Evolutionary conservation across 139 green algal genomes (phyloP).

Genomic region (Chlorokybus atmophyticus): DNA sequence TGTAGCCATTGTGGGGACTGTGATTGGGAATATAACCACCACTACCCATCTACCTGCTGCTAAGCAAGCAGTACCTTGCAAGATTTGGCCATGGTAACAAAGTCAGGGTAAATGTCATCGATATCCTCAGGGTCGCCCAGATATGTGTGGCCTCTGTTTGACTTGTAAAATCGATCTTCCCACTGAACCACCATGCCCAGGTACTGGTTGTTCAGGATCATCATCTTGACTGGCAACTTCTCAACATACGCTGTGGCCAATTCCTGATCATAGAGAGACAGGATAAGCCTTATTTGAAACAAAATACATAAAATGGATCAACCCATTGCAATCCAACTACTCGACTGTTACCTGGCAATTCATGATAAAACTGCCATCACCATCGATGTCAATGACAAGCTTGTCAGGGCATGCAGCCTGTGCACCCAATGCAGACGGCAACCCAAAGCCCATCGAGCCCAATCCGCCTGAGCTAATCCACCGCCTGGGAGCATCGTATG

Average conservation of each 20-base stretch:
- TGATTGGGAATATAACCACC: too few species aligned
- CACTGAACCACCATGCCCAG: conserved; percentile 99
- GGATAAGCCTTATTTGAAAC: background rate
- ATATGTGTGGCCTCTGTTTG: conserved; percentile 95
- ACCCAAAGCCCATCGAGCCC: conserved; percentile 95
- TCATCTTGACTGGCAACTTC: conserved; percentile 82
- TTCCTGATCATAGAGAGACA: conserved; percentile 51
- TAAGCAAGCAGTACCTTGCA: conserved; percentile 23
- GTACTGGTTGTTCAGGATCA: conserved; percentile 99
- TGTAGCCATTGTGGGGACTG: too few species aligned
- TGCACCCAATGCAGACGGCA: conserved; percentile 84
- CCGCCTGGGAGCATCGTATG: conserved; percentile 38
- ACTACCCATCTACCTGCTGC: background rate
- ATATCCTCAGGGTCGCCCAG: conserved; percentile 69
- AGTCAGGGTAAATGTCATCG: conserved; percentile 95
- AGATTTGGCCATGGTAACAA: conserved; percentile 70
- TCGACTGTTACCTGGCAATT: conserved; percentile 66
- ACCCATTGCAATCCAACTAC: too few species aligned
- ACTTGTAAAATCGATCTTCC: conserved; percentile 99
- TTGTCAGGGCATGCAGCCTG: conserved; percentile 71
- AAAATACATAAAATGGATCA: conserved; percentile 9
- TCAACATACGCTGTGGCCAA: conserved; percentile 87
- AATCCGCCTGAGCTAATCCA: conserved; percentile 83
- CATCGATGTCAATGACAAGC: conserved; percentile 93
- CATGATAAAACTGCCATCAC: conserved; percentile 96